Base-by-base conservation (phyloP, 176 grass and related monocot genomes). In the Carex kokanica region DNA sequence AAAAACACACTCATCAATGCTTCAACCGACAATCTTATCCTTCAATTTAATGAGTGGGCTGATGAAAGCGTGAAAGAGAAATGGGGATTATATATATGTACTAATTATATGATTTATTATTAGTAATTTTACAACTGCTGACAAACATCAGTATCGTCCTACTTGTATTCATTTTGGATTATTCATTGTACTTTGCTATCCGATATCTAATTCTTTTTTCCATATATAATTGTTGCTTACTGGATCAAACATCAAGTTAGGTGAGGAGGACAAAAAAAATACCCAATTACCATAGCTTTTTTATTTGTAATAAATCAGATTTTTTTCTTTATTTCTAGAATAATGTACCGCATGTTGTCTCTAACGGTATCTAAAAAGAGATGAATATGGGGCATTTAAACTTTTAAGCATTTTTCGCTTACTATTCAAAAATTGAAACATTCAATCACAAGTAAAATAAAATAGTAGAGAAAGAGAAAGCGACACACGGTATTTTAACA, bases 111-210 rank as follows among this genome's bases (percentile, higher is more conserved):
- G 24, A 54, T 27, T 31, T 16, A 31, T 75, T 54, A 23, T 11
- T 53, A 6, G 14, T 53, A 6, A 75, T 75, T 53, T 12, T 51
- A 54, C 18, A 75, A 53, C 12, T 27, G 41, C 64, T 73, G 2
- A 23, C n/a, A 10, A 47, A 73, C n/a, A 73, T 47, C 38, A 73
- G 41, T 14, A 13, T 74, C 41, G 1, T 47, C 40, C 34, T 27
- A 21, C 21, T 74, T 5, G 52, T 25, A 2, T 52, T 51, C 10
- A 52, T 27, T 43, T 74, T 74, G 70, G 70, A 74, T 74, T 74
- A 74, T 74, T 74, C 70, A 74, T 52, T 74, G 43, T 49, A 73
- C 52, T 74, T 25, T 74, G 41, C 20, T 74, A 73, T 6, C 20
- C 3, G 2, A 6, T 52, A 24, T 51, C 24, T 49, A 41, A 74